Percentiles rank a stretch among this genome's conserved stretches.
These are phyloP conservation scores for Brassica carinata DNA, from an alignment of 345 rosid genomes.

Conservation along the genomic window DNA sequence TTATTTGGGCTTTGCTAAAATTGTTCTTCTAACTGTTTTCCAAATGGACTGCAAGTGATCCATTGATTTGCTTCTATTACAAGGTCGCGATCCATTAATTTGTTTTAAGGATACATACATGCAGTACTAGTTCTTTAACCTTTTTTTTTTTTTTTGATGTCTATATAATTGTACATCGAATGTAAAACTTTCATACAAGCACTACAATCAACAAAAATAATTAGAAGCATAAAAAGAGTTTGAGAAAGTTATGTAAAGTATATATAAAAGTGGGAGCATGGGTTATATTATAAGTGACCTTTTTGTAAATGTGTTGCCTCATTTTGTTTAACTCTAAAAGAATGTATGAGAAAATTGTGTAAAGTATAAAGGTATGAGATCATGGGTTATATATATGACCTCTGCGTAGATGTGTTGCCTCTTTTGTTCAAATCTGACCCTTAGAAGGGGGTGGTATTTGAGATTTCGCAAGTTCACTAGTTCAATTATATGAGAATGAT, in stretches of 20 bases:
- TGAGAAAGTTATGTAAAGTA: neutral
- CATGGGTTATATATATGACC: slow-evolving; percentile 2
- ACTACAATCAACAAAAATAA: neutral
- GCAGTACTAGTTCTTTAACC: neutral
- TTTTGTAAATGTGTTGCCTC: neutral
- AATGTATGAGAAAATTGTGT: slow-evolving; percentile 2
- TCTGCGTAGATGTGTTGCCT: neutral
- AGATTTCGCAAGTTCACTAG: neutral
- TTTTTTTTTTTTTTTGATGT: neutral
- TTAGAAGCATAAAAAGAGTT: neutral
- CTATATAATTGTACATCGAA: neutral
- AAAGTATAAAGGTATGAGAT: neutral
- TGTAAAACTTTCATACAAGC: neutral
- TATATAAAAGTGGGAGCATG: neutral
- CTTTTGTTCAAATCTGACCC: neutral
- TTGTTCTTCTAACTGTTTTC: neutral
- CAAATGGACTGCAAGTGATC: neutral
- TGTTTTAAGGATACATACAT: neutral
- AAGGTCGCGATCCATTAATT: neutral
- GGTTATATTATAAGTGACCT: neutral
- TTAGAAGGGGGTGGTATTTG: neutral
- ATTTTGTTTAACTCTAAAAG: neutral
- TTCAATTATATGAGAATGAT: neutral
- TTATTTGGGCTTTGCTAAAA: neutral
- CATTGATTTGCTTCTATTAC: neutral